Evolutionary conservation across 768 basidiomycete genomes (phyloP).

Genomic region (Collybia sordida): DNA sequence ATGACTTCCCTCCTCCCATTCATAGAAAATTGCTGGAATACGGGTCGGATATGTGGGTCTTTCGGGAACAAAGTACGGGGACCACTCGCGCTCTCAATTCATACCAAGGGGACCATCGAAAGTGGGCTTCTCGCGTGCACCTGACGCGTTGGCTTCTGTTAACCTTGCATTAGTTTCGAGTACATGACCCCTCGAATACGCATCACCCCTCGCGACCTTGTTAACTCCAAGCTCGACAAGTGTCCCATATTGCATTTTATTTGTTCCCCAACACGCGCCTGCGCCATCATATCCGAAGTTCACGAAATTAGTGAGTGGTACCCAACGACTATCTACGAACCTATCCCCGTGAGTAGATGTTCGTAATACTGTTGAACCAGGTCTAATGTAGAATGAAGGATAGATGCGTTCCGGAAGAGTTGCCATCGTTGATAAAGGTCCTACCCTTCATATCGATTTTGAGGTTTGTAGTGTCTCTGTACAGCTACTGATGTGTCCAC

Average conservation of each 20-base stretch:
- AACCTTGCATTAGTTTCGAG: slow-evolving; percentile 56
- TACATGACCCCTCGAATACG: slow-evolving; percentile 74
- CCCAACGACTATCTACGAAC: slow-evolving; percentile 77
- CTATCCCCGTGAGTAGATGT: slow-evolving; percentile 67
- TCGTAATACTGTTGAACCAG: not conserved
- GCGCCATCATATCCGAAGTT: slow-evolving; percentile 65
- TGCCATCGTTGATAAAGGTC: slow-evolving; percentile 62
- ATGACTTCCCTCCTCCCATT: slow-evolving; percentile 68
- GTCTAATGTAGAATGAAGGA: slow-evolving; percentile 40
- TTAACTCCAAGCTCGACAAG: slow-evolving; percentile 46
- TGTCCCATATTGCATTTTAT: slow-evolving; percentile 75
- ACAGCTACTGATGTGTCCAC: not conserved
- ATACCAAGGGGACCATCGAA: slow-evolving; percentile 72
- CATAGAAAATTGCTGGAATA: slow-evolving; percentile 56
- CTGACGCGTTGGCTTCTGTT: not conserved
- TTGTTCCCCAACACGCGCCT: slow-evolving; percentile 76
- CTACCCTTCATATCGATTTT: slow-evolving; percentile 64
- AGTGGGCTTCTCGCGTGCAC: slow-evolving; percentile 36
- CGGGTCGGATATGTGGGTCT: slow-evolving; percentile 78
- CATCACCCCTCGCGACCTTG: slow-evolving; percentile 70
- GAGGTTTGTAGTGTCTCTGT: slow-evolving; percentile 42
- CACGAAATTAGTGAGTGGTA: slow-evolving; percentile 52
- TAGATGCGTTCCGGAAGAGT: slow-evolving; percentile 76
- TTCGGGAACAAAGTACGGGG: slow-evolving; percentile 53
- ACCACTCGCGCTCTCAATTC: slow-evolving; percentile 77